phyloP scores from a whole-genome alignment of 345 rosid species.

The Excoecaria agallocha region DNA sequence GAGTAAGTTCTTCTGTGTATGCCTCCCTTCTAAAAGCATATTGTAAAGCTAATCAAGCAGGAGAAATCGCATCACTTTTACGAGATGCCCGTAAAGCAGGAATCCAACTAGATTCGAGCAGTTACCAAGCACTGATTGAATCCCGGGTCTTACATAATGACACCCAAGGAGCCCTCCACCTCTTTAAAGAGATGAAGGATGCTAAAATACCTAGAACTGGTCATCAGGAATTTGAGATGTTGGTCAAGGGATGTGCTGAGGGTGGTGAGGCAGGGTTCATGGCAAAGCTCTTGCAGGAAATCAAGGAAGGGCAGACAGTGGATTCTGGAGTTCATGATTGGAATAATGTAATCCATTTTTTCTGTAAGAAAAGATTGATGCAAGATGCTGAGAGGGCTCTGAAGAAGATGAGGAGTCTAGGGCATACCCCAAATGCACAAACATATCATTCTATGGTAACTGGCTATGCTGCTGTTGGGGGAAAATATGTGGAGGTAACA shows the following conservation, averaged over 20 bases:
- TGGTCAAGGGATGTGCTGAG: constrained; percentile 64
- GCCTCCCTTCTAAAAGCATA: constrained; percentile 74
- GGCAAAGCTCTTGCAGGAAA: constrained; percentile 80
- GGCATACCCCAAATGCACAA: constrained; percentile 79
- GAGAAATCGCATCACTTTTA: constrained; percentile 63
- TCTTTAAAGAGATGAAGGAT: constrained; percentile 81
- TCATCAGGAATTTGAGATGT: constrained; percentile 56
- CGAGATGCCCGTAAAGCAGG: constrained; percentile 89
- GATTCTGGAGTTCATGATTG: constrained; percentile 81
- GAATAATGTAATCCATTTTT: constrained; percentile 88
- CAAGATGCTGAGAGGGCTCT: constrained; percentile 91
- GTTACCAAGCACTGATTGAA: constrained; percentile 66
- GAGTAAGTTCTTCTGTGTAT: constrained; percentile 66
- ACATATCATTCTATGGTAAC: constrained; percentile 97
- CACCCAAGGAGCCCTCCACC: constrained; percentile 65
- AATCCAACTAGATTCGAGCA: constrained; percentile 76
- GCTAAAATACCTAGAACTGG: constrained; percentile 58
- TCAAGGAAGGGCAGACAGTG: constrained; percentile 68
- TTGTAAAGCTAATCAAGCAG: constrained; percentile 54
- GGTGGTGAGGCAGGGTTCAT: constrained; percentile 63
- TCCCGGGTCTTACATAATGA: constrained; percentile 59
- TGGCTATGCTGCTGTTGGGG: constrained; percentile 82
- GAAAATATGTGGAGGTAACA: constrained; percentile 82
- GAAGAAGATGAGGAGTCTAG: constrained; percentile 81
- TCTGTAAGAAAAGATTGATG: constrained; percentile 88